Evolutionary conservation across 192 early-diverging fungal species (phyloP).

Genomic region (Piromyces sp.): DNA sequence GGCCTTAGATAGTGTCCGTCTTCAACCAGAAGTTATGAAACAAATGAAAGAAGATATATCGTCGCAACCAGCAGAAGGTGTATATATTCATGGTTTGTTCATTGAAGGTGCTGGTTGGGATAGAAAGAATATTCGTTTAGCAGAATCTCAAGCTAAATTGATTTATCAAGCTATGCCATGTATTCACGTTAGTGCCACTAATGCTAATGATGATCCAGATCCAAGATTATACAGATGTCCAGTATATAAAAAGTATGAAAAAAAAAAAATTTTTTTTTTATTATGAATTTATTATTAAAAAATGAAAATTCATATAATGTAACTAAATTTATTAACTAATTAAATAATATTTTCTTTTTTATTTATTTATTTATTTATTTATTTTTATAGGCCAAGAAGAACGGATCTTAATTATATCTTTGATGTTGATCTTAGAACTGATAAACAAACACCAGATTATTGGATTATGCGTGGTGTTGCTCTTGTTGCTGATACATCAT

Average conservation of each 20-base stretch:
- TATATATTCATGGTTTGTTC: constrained; percentile 48
- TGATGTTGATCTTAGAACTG: constrained; percentile 41
- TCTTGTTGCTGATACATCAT: constrained; percentile 2
- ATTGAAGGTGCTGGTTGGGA: constrained; percentile 39
- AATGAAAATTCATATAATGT: too few relatives aligned
- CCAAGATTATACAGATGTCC: constrained; percentile 41
- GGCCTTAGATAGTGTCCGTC: constrained; percentile 41
- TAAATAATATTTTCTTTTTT: too few relatives aligned
- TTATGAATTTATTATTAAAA: too few relatives aligned
- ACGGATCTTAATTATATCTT: constrained; percentile 35
- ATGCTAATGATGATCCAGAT: constrained; percentile 36
- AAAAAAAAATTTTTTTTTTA: too few relatives aligned
- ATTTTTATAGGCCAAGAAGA: neutral
- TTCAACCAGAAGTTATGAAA: constrained; percentile 47
- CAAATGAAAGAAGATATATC: constrained; percentile 56
- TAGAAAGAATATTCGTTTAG: constrained; percentile 36
- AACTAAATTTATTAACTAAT: too few relatives aligned
- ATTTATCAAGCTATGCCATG: constrained; percentile 44
- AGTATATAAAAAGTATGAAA: constrained; percentile 23
- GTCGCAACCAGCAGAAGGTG: constrained; percentile 32
- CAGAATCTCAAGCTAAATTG: constrained; percentile 43
- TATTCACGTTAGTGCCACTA: constrained; percentile 32
- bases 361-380: neutral
- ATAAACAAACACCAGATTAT: constrained; percentile 31
- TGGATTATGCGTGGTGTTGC: constrained; percentile 45